Evolutionary conservation across 257 asterid species (phyloP), one percentile per base, ranked within the genome.

Genomic region (Hygrophila difformis): DNA sequence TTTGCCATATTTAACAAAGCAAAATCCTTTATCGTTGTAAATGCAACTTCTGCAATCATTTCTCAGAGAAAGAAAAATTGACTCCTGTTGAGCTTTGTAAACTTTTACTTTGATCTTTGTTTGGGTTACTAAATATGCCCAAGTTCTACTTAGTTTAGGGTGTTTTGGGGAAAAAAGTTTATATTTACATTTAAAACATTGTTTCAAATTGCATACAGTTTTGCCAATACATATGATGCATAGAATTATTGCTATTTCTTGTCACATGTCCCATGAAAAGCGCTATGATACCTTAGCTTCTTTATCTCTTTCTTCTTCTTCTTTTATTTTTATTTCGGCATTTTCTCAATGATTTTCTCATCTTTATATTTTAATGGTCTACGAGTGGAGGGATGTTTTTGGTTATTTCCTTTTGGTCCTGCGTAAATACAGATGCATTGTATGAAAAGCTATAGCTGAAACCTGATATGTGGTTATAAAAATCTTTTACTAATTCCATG

Each of bases 391-490:
- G 3, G 29, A 7, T 24, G 29, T 24, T 3, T 3, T 24, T n/a
- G n/a, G 29, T 20, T 18, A 44, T 26, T 45, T 42, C 17, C 49
- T 11, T 40, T 39, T 24, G 34, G 22, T 33, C 23, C 11, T 17
- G 16, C 9, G 21, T 9, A 13, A 13, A 1, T 12, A 8, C 51
- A 18, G 17, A 8, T 18, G 13, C 57, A n/a, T n/a, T 20, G 1
- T 17, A 22, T 18, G 43, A 16, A 48, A 29, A 3, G 35, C 29
- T 10, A 5, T 41, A 28, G 49, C 6, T 41, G 17, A 23, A 15
- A 45, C 12, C 11, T 18, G 38, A 19, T 50, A n/a, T 44, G 29
- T 49, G 43, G 42, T 43, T 22, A 60, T 44, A 29, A 9, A 24
- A 43, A 36, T 21, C 41, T 35, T 42, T n/a, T 51, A 9, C 39